Evolutionary conservation across 1,284 basidiomycete species (phyloP).

Genomic region (Agroathelia rolfsii): DNA sequence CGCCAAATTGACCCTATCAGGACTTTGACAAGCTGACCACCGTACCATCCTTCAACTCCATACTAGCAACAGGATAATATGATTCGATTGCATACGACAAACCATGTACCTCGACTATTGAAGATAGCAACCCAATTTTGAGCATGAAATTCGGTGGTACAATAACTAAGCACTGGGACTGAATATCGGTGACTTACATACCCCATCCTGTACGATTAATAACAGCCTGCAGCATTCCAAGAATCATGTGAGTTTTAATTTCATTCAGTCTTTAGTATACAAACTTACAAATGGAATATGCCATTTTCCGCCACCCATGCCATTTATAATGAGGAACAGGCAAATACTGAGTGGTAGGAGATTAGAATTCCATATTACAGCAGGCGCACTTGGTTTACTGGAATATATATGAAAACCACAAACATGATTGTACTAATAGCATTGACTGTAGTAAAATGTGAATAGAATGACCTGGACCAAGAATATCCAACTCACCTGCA

Average conservation of each 20-base stretch:
- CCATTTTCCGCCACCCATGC: conserved; percentile 22
- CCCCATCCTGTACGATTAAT: conserved; percentile 22
- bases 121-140: too few species aligned
- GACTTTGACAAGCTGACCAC: conserved; percentile 23
- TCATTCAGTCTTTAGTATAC: too few species aligned
- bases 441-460: conserved; percentile 8
- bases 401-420: too few species aligned
- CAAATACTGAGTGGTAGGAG: conserved; percentile 15
- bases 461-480: too few species aligned
- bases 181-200: conserved; percentile 13
- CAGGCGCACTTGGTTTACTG: too few species aligned
- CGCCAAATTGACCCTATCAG: conserved; percentile 26
- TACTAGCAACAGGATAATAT: conserved; percentile 23
- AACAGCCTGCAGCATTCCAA: too few species aligned
- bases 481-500: conserved; percentile 14
- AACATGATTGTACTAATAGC: conserved; percentile 11
- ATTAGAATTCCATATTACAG: too few species aligned
- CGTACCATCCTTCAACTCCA: conserved; percentile 21
- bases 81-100: conserved; percentile 18
- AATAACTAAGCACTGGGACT: not conserved
- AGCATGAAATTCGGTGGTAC: too few species aligned
- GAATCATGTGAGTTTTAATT: too few species aligned
- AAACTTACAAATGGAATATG: conserved; percentile 21
- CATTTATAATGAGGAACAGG: conserved; percentile 18
- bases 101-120: conserved; percentile 20